phyloP scores from a whole-genome alignment of 768 basidiomycete species.

The Lentinus tigrinus region DNA sequence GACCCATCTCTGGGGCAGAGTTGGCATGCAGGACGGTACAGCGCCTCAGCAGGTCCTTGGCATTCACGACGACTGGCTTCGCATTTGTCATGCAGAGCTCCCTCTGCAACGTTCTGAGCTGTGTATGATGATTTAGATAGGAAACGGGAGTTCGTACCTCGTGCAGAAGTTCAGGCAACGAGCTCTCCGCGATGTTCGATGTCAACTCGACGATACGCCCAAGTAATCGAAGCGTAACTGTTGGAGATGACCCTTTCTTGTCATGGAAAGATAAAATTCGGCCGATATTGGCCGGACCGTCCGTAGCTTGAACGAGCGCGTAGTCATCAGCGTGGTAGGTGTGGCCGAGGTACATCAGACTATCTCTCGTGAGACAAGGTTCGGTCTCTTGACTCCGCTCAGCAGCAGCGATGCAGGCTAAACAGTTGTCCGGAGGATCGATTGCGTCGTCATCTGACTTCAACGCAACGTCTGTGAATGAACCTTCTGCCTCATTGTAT shows the following conservation, averaged over 20 bases:
- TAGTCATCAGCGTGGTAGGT: constrained; percentile 65
- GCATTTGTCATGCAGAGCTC: constrained; percentile 63
- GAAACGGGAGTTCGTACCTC: constrained; percentile 55
- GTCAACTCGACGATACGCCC: constrained; percentile 47
- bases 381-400: constrained; percentile 35
- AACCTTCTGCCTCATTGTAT: constrained; percentile 45
- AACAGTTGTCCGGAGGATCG: constrained; percentile 52
- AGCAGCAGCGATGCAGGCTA: constrained; percentile 39
- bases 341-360: constrained; percentile 44
- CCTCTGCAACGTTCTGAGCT: constrained; percentile 36
- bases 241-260: background rate
- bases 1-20: constrained; percentile 21
- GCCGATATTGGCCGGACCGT: constrained; percentile 58
- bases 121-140: background rate
- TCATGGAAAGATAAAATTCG: constrained; percentile 35
- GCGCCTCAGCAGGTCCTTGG: constrained; percentile 43
- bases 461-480: constrained; percentile 44
- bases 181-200: constrained; percentile 35
- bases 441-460: constrained; percentile 19
- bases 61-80: constrained; percentile 25
- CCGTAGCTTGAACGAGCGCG: constrained; percentile 42
- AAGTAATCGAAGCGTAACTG: constrained; percentile 33
- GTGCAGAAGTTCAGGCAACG: constrained; percentile 43
- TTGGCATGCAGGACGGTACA: constrained; percentile 42
- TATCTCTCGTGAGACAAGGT: constrained; percentile 32